A percentile compares a stretch with the other conserved stretches of the same genome.
These are phyloP conservation scores for Parietaria judaica DNA, from an alignment of 306 rosid species.

Conservation along the genomic window DNA sequence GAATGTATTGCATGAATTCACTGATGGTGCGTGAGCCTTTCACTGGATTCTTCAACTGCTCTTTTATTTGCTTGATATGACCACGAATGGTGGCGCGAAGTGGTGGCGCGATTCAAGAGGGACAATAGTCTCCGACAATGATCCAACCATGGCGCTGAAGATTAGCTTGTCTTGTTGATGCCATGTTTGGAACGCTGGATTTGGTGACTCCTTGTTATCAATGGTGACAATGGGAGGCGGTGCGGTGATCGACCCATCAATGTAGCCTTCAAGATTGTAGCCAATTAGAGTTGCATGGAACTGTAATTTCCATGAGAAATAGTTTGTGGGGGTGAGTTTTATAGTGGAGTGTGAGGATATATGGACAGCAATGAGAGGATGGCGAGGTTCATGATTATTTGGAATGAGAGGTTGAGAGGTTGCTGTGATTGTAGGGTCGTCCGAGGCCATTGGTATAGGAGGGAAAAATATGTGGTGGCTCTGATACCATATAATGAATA, in stretches of 20 bases:
- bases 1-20: neutral
- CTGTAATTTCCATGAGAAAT: neutral
- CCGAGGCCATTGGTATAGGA: too few relatives aligned
- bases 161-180: neutral
- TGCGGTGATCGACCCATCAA: neutral
- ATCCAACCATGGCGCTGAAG: neutral
- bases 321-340: conserved; percentile 5
- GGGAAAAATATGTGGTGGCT: too few relatives aligned
- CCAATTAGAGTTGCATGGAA: neutral
- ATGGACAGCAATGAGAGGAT: too few relatives aligned
- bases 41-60: neutral
- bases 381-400: too few relatives aligned
- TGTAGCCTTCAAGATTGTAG: neutral
- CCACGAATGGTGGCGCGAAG: conserved; percentile 3
- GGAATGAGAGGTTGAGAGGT: too few relatives aligned
- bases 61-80: neutral
- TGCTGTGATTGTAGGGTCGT: too few relatives aligned
- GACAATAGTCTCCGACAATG: neutral
- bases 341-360: too few relatives aligned
- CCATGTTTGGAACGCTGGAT: neutral
- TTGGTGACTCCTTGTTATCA: neutral
- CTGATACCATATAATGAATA: too few relatives aligned
- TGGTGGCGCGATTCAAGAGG: neutral
- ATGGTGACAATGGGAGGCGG: neutral
- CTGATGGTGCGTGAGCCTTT: neutral